Conservation (phyloP, 2,329 filamentous ascomycete genomes). For the Ophidiomyces ophidiicola region DNA sequence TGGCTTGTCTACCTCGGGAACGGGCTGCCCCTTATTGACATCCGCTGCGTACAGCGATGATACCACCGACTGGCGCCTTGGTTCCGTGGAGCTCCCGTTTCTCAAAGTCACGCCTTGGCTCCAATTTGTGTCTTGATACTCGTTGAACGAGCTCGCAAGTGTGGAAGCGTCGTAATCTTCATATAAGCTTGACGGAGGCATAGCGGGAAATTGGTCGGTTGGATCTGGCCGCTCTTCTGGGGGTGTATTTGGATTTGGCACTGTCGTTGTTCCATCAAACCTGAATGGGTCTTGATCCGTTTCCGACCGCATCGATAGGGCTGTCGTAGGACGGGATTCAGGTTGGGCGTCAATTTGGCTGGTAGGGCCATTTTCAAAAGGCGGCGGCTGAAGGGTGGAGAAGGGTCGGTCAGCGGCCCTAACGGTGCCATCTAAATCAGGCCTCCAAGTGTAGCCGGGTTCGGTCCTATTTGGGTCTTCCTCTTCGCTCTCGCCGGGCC, state of each 20-base stretch:
- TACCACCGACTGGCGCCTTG: conserved; percentile 3
- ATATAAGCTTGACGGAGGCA: conserved; percentile 37
- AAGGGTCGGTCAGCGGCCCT: conserved; percentile 5
- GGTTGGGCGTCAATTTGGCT: conserved; percentile 17
- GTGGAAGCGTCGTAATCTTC: conserved; percentile 25
- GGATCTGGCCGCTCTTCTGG: not conserved
- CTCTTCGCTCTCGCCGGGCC: conserved; percentile 3
- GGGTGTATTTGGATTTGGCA: conserved; percentile 14
- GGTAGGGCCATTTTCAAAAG: not conserved
- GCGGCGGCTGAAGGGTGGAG: conserved; percentile 9
- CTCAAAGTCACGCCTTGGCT: conserved; percentile 8
- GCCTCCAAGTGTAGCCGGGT: conserved; percentile 1
- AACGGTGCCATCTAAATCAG: conserved; percentile 7
- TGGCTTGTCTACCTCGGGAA: conserved; percentile 5
- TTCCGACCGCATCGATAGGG: conserved; percentile 28
- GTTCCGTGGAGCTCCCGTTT: conserved; percentile 2
- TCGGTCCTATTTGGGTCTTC: conserved; percentile 6
- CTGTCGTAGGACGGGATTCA: conserved; percentile 30
- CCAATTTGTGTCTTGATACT: conserved; percentile 4
- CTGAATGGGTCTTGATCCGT: conserved; percentile 34
- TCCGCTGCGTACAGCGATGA: conserved; percentile 13
- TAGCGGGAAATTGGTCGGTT: conserved; percentile 33
- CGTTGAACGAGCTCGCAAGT: conserved; percentile 2
- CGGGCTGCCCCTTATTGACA: not conserved
- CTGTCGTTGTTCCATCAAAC: conserved; percentile 27